Conservation (phyloP, 768 basidiomycete genomes). For the Boletus pseudo-olivaceus region DNA sequence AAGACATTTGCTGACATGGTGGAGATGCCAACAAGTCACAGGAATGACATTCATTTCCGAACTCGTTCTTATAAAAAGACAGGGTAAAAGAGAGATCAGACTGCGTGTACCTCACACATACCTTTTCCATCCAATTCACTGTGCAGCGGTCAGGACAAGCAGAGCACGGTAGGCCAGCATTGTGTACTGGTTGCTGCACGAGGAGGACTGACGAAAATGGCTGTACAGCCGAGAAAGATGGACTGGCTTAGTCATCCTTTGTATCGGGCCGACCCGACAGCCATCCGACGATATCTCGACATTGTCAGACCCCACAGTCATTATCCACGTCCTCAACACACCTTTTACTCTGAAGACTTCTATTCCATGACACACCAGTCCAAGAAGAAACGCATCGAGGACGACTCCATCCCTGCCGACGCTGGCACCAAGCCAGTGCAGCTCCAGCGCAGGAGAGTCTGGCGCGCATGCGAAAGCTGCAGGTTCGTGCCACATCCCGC, state of each 20-base stretch:
- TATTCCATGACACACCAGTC: slow-evolving; percentile 50
- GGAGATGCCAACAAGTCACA: slow-evolving; percentile 23
- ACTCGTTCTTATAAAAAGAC: slow-evolving; percentile 28
- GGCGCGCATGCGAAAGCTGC: slow-evolving; percentile 89
- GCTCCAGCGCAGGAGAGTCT: slow-evolving; percentile 75
- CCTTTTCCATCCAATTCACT: slow-evolving; percentile 12
- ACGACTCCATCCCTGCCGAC: slow-evolving; percentile 48
- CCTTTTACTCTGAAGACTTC: slow-evolving; percentile 41
- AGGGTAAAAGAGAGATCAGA: slow-evolving; percentile 9
- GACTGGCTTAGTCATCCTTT: slow-evolving; percentile 33
- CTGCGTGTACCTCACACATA: slow-evolving; percentile 22
- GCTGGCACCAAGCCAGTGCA: slow-evolving; percentile 66
- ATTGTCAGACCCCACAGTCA: slow-evolving; percentile 16
- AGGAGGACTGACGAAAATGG: slow-evolving; percentile 22
- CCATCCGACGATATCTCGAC: slow-evolving; percentile 34
- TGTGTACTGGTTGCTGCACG: slow-evolving; percentile 17
- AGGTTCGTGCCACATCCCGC: slow-evolving; percentile 47
- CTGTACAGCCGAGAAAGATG: slow-evolving; percentile 25
- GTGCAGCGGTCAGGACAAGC: slow-evolving; percentile 1
- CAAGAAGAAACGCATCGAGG: slow-evolving; percentile 78
- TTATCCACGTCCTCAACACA: slow-evolving; percentile 22
- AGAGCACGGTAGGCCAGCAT: slow-evolving; percentile 17
- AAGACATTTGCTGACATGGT: slow-evolving; percentile 23
- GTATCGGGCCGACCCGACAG: slow-evolving; percentile 36
- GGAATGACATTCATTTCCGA: slow-evolving; percentile 36